phyloP scores from a whole-genome alignment of 1,284 basidiomycete genomes.

The Rhodotorula glutinis region DNA sequence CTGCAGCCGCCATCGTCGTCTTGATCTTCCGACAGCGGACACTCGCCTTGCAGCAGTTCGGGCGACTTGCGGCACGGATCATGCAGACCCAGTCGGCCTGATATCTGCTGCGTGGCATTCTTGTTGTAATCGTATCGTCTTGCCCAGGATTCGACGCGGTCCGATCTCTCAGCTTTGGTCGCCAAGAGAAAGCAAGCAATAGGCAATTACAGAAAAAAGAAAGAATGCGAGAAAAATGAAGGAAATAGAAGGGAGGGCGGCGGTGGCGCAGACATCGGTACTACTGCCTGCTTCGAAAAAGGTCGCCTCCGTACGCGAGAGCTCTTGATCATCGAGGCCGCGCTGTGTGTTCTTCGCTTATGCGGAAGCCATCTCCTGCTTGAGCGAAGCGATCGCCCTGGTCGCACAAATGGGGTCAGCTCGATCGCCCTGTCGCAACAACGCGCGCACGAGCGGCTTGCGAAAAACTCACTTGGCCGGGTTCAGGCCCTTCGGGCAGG shows the following conservation, averaged over 20 bases:
- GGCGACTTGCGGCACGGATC: conserved; percentile 30
- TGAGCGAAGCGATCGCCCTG: conserved; percentile 32
- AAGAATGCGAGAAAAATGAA: neutral
- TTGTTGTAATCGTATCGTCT: neutral
- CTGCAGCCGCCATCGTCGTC: conserved; percentile 9
- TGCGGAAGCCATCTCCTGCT: conserved; percentile 13
- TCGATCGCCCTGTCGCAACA: too few relatives aligned
- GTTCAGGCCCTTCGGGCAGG: conserved; percentile 66
- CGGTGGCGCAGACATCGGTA: neutral
- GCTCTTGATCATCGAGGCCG: too few relatives aligned
- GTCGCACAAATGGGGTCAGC: too few relatives aligned
- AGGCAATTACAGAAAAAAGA: neutral
- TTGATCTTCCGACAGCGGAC: conserved; percentile 28
- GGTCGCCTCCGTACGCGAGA: too few relatives aligned
- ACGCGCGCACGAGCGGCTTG: too few relatives aligned
- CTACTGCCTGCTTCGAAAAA: neutral
- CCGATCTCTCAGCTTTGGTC: neutral
- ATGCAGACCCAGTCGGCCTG: conserved; percentile 27
- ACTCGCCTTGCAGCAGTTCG: conserved; percentile 32
- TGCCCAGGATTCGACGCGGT: neutral
- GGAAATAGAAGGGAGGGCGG: neutral
- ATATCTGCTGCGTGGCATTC: neutral
- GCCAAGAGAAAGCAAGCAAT: neutral
- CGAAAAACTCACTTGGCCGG: conserved; percentile 14
- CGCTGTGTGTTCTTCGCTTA: neutral